Evolutionary conservation across 805 yeast species (phyloP).

Genomic region (Ogataea trehaloabstinens): DNA sequence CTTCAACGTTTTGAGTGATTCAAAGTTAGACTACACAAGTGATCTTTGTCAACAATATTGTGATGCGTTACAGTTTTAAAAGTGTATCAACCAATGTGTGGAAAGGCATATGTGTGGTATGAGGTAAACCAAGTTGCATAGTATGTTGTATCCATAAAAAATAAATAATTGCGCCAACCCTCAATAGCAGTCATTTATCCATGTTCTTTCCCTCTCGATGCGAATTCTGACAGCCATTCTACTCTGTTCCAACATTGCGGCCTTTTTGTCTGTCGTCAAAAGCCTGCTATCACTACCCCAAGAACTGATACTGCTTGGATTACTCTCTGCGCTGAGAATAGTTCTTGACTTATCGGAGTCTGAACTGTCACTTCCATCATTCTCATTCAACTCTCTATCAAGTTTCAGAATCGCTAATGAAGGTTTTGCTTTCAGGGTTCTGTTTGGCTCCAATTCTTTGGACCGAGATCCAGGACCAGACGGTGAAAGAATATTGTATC

Average conservation of each 20-base stretch:
- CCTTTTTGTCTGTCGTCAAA: constrained; percentile 27
- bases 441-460: constrained; percentile 3
- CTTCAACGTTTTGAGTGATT: constrained; percentile 36
- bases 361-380: constrained; percentile 8
- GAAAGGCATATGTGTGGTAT: not conserved
- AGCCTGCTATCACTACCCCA: constrained; percentile 13
- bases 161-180: not conserved
- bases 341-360: constrained; percentile 16
- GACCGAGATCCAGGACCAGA: not conserved
- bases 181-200: constrained; percentile 5
- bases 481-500: constrained; percentile 4
- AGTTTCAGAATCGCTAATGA: constrained; percentile 25
- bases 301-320: constrained; percentile 5
- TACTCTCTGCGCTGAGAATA: constrained; percentile 13
- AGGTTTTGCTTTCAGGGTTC: constrained; percentile 20
- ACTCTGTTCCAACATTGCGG: constrained; percentile 29
- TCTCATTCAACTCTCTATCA: constrained; percentile 12
- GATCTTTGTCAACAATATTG: constrained; percentile 40
- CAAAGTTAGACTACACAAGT: constrained; percentile 35
- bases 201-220: constrained; percentile 32
- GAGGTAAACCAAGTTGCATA: too few relatives aligned
- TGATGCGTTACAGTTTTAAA: constrained; percentile 36
- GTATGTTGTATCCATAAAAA: not conserved
- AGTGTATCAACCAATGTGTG: not conserved
- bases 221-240: constrained; percentile 33